Base-by-base conservation (phyloP, 164 flowering plant genomes). In the Chimonanthus praecox region DNA sequence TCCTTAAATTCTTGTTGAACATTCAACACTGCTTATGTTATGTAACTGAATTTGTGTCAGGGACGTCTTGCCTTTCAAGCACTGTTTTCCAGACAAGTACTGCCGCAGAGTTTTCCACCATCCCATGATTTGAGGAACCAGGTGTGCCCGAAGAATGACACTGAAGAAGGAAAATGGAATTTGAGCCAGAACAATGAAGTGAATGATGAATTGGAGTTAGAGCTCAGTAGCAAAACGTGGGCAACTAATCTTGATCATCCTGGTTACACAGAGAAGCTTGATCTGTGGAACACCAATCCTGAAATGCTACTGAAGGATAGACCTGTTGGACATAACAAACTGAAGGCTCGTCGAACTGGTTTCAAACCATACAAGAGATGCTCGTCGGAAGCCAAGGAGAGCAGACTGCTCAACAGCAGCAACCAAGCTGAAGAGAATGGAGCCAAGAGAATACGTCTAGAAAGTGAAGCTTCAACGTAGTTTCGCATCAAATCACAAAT, bases 291-390 rank as follows among this genome's bases (percentile, higher is more conserved):
- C 47, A 64, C 7, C 45, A 64, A 33, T 47, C 46, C n/a, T 9
- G 72, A 64, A 54, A 72, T 65, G 47, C 77, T 79, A 47, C 75
- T 81, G 62, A 74, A 80, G 16, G 74, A 78, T 44, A 87, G 83
- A 60, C 80, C 85, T 62, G 64, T 67, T 48, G 91, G 88, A 72
- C 81, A 75, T 33, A 86, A 80, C 73, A 93, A 87, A 78, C 80
- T 82, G 20, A 88, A 84, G 77, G 72, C 81, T 63, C 81, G 86
- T 15, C 79, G 87, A 78, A 89, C 90, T 49, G 98, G 99, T 16
- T 95, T 95, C 77, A 92, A 89, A 80, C 99, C 99, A 7, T 95
- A 95, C 87, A 95, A 95, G 78, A 87, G 98, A 78, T 92, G 97
- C 82, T 89, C 93, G 7, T 73, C 84, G 69, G 97, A 92, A 80